Evolutionary conservation across 2,329 filamentous ascomycete species (phyloP).

Genomic region (Colletotrichum abscissum): DNA sequence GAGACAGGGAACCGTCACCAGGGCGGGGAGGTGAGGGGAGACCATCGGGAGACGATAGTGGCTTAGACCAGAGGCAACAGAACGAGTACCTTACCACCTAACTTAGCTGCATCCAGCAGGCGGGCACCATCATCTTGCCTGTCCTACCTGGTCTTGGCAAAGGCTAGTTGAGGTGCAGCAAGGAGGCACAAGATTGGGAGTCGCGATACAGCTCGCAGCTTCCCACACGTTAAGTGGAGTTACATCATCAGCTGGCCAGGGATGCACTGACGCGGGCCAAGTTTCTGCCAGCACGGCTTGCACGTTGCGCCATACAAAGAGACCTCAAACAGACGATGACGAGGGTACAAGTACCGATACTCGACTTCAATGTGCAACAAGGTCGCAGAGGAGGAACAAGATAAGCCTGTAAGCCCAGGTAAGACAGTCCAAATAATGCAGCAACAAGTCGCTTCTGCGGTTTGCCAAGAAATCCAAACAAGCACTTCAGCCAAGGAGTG

Average conservation of each 20-base stretch:
- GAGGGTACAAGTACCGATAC: background rate
- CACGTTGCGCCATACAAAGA: background rate
- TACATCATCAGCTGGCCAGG: constrained; percentile 34
- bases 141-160: constrained; percentile 21
- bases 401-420: background rate
- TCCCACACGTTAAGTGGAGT: constrained; percentile 11
- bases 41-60: constrained; percentile 17
- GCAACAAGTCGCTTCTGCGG: background rate
- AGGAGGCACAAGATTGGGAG: background rate
- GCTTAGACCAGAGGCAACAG: constrained; percentile 19
- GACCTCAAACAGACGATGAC: background rate
- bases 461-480: constrained; percentile 27
- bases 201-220: constrained; percentile 17
- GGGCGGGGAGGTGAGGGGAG: constrained; percentile 17
- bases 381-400: background rate
- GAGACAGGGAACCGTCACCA: constrained; percentile 19
- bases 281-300: constrained; percentile 15
- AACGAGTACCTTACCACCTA: background rate
- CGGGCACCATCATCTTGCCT: background rate
- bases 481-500: constrained; percentile 22
- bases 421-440: background rate
- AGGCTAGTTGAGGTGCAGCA: background rate
- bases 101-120: background rate
- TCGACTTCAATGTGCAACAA: background rate
- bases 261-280: constrained; percentile 35